A percentile compares a stretch with the other conserved stretches of the same genome.
Evolutionary conservation across 2,329 filamentous ascomycete genomes (phyloP).

Genomic region (Colletotrichum paranaense): DNA sequence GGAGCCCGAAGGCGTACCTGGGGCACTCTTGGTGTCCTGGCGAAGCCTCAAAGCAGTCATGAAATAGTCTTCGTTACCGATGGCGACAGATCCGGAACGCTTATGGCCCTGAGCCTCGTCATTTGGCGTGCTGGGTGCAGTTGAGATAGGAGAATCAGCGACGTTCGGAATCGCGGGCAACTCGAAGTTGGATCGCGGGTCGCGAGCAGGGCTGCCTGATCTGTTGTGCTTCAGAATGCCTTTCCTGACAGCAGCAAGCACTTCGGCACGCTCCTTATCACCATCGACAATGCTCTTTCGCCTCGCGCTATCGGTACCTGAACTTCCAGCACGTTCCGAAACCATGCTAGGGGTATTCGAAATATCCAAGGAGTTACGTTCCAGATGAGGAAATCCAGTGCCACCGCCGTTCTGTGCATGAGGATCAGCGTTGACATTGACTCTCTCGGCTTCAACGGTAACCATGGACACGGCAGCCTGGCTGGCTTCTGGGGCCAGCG

Average conservation of each 20-base stretch:
- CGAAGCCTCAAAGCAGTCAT: constrained; percentile 79
- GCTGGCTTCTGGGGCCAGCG: constrained; percentile 72
- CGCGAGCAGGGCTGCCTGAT: constrained; percentile 28
- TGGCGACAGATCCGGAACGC: constrained; percentile 76
- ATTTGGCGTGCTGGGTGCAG: constrained; percentile 86
- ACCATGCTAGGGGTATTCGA: constrained; percentile 56
- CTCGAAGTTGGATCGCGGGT: constrained; percentile 40
- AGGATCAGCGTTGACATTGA: constrained; percentile 79
- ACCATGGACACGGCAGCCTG: constrained; percentile 94
- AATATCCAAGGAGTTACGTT: constrained; percentile 83
- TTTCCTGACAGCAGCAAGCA: constrained; percentile 91
- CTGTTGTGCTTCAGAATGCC: constrained; percentile 89
- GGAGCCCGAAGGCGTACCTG: constrained; percentile 78
- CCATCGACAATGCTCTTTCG: constrained; percentile 92
- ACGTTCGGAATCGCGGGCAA: constrained; percentile 71
- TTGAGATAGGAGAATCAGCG: constrained; percentile 84
- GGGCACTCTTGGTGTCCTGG: constrained; percentile 82
- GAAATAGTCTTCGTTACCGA: constrained; percentile 92
- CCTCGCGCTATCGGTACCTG: constrained; percentile 68
- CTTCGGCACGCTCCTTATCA: constrained; percentile 90
- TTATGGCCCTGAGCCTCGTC: constrained; percentile 79
- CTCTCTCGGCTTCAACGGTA: constrained; percentile 92
- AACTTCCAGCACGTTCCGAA: constrained; percentile 65
- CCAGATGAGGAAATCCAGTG: constrained; percentile 86
- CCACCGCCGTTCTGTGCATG: constrained; percentile 76